Percentiles rank a stretch among this genome's conserved stretches.
These are phyloP conservation scores for Solanum rostratum DNA, from an alignment of 257 asterid species.

Conservation along the genomic window DNA sequence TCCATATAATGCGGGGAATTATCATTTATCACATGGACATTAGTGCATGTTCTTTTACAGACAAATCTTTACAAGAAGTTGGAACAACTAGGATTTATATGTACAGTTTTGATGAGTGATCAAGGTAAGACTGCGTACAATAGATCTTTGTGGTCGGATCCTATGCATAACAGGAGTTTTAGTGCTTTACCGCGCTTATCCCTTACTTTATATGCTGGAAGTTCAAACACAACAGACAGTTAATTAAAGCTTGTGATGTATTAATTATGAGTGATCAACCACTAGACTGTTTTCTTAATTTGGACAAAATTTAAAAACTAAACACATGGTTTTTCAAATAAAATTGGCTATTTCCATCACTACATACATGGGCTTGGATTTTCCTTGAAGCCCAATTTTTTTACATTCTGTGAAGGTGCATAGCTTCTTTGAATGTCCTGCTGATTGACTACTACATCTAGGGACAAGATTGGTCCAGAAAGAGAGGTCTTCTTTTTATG, in stretches of 20 bases:
- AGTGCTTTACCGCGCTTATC: no score
- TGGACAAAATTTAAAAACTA: not conserved
- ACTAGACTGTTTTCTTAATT: not conserved
- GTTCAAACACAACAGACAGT: not conserved
- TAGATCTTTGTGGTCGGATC: no score
- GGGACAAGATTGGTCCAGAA: no score
- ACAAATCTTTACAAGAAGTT: not conserved
- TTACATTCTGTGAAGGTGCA: no score
- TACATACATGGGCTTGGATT: not conserved
- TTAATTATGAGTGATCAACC: not conserved
- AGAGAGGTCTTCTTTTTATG: no score
- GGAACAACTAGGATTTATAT: not conserved
- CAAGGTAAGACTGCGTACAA: no score
- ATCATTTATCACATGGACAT: constrained; percentile 13
- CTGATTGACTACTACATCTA: no score
- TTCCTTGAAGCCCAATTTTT: not conserved
- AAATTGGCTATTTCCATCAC: not conserved
- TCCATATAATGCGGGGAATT: constrained; percentile 9
- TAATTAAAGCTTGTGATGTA: no score
- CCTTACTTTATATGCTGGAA: not conserved
- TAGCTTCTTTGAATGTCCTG: no score
- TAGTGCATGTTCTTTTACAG: not conserved
- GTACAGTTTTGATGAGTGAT: not conserved
- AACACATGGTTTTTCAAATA: not conserved
- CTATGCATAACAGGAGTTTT: no score